A percentile compares a stretch with the other conserved stretches of the same genome.
Evolutionary conservation across 306 rosid genomes (phyloP).

Genomic region (Oxytropis ochrocephala): DNA sequence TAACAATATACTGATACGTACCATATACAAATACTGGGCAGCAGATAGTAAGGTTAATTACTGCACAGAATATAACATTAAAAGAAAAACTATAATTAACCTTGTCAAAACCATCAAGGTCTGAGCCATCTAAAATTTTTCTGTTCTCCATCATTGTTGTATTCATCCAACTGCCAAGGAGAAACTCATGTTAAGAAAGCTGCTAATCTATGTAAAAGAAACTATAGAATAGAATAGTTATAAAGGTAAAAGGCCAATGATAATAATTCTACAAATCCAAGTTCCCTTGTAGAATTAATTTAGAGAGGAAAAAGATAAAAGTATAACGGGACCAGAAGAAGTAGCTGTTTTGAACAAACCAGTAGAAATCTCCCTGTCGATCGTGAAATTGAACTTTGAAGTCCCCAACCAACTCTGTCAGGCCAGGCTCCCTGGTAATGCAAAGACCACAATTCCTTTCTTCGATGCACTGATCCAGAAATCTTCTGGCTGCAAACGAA

Average conservation of each 20-base stretch:
- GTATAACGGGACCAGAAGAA: not conserved
- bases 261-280: not conserved
- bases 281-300: constrained; percentile 7
- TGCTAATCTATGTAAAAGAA: constrained; percentile 4
- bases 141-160: constrained; percentile 75
- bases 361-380: constrained; percentile 96
- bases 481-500: constrained; percentile 76
- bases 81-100: constrained; percentile 27
- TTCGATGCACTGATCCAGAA: constrained; percentile 84
- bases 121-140: constrained; percentile 38
- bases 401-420: constrained; percentile 81
- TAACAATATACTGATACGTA: not conserved
- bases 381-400: constrained; percentile 86
- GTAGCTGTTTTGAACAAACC: constrained; percentile 37
- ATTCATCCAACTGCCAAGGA: constrained; percentile 75
- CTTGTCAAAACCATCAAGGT: constrained; percentile 91
- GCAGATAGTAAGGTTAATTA: not conserved
- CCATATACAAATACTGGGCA: not conserved
- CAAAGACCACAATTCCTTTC: constrained; percentile 89
- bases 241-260: not conserved
- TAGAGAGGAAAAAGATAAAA: not conserved
- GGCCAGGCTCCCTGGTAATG: constrained; percentile 88
- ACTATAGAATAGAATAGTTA: not conserved
- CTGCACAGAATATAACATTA: not conserved
- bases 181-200: constrained; percentile 7